Evolutionary conservation across 371 early-diverging fungal genomes (phyloP), one percentile per base, ranked within the genome.

Genomic region (Lichtheimia ornata): DNA sequence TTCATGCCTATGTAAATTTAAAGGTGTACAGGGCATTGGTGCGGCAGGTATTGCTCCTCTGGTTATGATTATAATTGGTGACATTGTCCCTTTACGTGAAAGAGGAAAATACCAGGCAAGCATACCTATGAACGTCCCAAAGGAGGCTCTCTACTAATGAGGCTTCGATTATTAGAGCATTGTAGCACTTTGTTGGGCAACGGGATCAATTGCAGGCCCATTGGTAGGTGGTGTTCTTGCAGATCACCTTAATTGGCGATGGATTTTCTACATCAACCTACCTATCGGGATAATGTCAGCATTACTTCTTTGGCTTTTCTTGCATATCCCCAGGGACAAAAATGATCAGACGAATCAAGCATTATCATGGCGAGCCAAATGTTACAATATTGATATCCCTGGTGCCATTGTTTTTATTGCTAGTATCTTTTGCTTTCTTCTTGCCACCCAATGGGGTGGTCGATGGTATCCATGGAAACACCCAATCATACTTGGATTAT

Each of bases 381-480:
- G 27, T 14, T 40, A 35, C 5, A 7, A 4, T 30, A 18, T 79
- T 0, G 76, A 82, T 62, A 71, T 67, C 50, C 40, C 50, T 15
- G 76, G 77, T 59, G 56, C 53, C 5, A 47, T 65, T 2, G 58
- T 74, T 13, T 79, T 84, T 13, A 68, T 87, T 5, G 72, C 73
- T 41, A 30, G 69, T 50, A 63, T 71, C 2, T 71, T 73, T 1
- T 61, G 77, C 4, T 77, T 90, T 25, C 66, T 90, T 13, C 60
- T 89, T 22, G 82, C 84, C 5, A 65, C 85, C 42, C 79, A 79
- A 18, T 88, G 87, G 88, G 89, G 88, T 17, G 88, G 89, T 25
- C 76, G 71, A 43, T 58, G 67, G 13, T 84, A 81, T 50, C 63
- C 84, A 2, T 87, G 87, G 86, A 55, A 66, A 42, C 73, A 75